phyloP scores from a whole-genome alignment of 768 basidiomycete genomes.

The Cubamyces sp. region DNA sequence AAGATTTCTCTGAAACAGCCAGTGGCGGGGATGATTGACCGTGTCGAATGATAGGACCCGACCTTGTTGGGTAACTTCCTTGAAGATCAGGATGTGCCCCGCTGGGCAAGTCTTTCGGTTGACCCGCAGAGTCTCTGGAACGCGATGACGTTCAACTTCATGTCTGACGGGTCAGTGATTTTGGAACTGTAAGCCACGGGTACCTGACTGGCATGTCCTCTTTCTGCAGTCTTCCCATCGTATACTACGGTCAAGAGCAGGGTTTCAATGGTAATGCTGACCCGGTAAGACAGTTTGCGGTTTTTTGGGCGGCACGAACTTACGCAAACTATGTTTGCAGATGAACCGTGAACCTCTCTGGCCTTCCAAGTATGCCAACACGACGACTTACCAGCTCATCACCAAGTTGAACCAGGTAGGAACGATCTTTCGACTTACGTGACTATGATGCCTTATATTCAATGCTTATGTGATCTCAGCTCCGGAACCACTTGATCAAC shows the following conservation, averaged over 20 bases:
- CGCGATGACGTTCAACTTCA: slow-evolving; percentile 74
- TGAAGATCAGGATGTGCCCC: slow-evolving; percentile 77
- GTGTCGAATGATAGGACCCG: slow-evolving; percentile 33
- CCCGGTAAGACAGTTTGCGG: slow-evolving; percentile 50
- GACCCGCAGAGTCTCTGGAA: slow-evolving; percentile 77
- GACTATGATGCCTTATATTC: not conserved
- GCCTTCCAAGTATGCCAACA: slow-evolving; percentile 66
- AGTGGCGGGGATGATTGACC: not conserved
- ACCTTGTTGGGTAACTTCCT: slow-evolving; percentile 71
- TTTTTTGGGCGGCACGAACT: not conserved
- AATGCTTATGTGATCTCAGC: slow-evolving; percentile 35
- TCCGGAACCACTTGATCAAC: slow-evolving; percentile 70
- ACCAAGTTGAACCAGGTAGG: slow-evolving; percentile 60
- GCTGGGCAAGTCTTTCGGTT: slow-evolving; percentile 73
- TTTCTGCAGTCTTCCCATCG: slow-evolving; percentile 62
- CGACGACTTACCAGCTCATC: slow-evolving; percentile 60
- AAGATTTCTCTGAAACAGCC: not conserved
- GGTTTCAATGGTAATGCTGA: slow-evolving; percentile 64
- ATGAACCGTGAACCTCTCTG: slow-evolving; percentile 79
- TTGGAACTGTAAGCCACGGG: not conserved
- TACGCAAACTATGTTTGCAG: slow-evolving; percentile 37
- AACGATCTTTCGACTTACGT: not conserved
- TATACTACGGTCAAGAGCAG: slow-evolving; percentile 85
- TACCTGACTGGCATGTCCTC: not conserved
- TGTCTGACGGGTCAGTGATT: slow-evolving; percentile 62